phyloP scores from a whole-genome alignment of 129 eudicot genomes.

The Silybum marianum region DNA sequence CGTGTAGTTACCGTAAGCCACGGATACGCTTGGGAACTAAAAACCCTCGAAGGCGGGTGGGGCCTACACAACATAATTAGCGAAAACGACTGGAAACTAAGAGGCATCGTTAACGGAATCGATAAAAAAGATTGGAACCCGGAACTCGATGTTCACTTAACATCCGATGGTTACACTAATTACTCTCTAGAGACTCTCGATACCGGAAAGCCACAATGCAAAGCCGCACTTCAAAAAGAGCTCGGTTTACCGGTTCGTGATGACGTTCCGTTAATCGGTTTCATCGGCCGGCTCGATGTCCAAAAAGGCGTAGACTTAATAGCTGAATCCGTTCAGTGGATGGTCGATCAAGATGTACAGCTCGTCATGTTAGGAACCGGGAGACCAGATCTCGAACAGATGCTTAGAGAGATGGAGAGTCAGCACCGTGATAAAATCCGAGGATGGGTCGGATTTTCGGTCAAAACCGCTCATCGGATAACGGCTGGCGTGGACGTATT shows the following conservation, averaged over 20 bases:
- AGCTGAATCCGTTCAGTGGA: conserved; percentile 83
- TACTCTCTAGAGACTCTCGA: conserved; percentile 72
- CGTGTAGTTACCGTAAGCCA: conserved; percentile 92
- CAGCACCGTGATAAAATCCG: conserved; percentile 58
- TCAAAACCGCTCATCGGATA: conserved; percentile 79
- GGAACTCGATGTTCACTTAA: conserved; percentile 59
- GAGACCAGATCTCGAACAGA: conserved; percentile 74
- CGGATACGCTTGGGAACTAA: conserved; percentile 92
- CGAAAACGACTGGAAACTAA: conserved; percentile 87
- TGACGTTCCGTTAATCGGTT: conserved; percentile 74
- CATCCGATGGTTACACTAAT: conserved; percentile 79
- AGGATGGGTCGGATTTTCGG: conserved; percentile 95
- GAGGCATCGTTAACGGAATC: conserved; percentile 84
- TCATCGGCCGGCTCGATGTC: conserved; percentile 82
- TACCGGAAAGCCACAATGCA: conserved; percentile 85
- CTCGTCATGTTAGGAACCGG: conserved; percentile 89
- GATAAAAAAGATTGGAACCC: conserved; percentile 87
- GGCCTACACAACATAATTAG: conserved; percentile 77
- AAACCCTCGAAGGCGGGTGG: conserved; percentile 94
- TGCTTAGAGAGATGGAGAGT: conserved; percentile 71
- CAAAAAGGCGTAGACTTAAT: conserved; percentile 91
- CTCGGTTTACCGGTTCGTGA: conserved; percentile 70
- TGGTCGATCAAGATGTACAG: conserved; percentile 82
- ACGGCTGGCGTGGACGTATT: conserved; percentile 91
- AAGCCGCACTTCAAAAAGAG: conserved; percentile 80